A percentile compares a stretch with the other conserved stretches of the same genome.
Conservation (phyloP, 495 filamentous ascomycete species). For the Apiosordaria backusii region DNA sequence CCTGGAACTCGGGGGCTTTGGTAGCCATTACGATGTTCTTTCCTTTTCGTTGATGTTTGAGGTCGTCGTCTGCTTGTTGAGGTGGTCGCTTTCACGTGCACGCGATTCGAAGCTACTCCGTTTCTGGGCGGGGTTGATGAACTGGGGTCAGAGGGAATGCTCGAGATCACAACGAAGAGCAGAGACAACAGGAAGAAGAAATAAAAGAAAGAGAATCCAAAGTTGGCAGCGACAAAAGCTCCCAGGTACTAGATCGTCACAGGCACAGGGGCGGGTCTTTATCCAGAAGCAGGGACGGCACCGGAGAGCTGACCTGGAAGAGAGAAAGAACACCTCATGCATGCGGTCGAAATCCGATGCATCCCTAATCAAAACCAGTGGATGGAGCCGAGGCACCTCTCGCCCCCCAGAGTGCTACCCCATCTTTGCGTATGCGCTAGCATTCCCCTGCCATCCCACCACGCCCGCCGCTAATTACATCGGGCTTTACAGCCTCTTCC, state of each 20-base stretch:
- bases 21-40: constrained; percentile 27
- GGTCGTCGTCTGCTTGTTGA: background rate
- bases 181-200: background rate
- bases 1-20: constrained; percentile 56
- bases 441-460: background rate
- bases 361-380: background rate
- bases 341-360: background rate
- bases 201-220: background rate
- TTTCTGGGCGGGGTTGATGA: background rate
- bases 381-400: background rate
- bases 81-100: background rate
- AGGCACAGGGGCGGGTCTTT: background rate
- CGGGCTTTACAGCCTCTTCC: background rate
- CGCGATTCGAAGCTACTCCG: background rate
- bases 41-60: constrained; percentile 1
- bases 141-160: background rate
- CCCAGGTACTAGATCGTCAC: background rate
- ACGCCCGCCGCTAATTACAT: background rate
- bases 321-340: background rate
- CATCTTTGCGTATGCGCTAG: background rate
- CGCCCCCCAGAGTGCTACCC: constrained; percentile 2
- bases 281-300: background rate
- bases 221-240: background rate
- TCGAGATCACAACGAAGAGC: too few relatives aligned
- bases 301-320: background rate